Base-by-base conservation (phyloP, 148 eudicot species). In the Amaranthus hypochondriacus region DNA sequence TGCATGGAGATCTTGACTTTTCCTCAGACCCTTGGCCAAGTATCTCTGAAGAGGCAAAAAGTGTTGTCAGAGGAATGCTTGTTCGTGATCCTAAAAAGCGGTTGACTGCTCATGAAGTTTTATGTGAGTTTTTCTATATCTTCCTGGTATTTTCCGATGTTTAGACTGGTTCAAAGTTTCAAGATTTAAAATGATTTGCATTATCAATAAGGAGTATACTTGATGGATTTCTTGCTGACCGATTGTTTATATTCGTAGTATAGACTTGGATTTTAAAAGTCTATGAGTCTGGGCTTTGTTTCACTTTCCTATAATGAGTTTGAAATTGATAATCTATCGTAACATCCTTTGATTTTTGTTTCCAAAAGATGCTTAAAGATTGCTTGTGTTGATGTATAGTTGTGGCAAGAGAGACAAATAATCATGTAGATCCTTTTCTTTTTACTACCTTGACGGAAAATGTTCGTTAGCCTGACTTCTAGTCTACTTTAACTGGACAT, bases 11-110 rank as follows among this genome's bases (percentile, higher is more conserved):
- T 77, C 91, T 92, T 47, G 98, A 92, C 84, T 92, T 92, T 75
- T 64, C 84, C 7, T 89, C 96, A 48, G 96, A 92, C 62, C 96
- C 96, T 60, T 92, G 98, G 98, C 98, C 98, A 28, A 82, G 86
- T 73, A 90, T 90, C 77, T 90, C 98, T 21, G 90, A 86, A 63
- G 82, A 88, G 75, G 98, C 97, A 78, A 88, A 90, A 84, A 96
- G 90, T 87, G 75, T 92, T 54, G 96, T 92, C 71, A 83, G 92
- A 58, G 87, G 69, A 89, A 92, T 92, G 98, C 96, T 92, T 65
- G 81, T 86, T 48, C 84, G 93, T 73, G 98, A 92, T 75, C 96
- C 96, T 2, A 87, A 60, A 78, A 88, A 80, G 70, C 91, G 97
- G 18, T 80, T 82, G 73, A 90, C 89, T 60, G 97, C 97, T 9